These are phyloP conservation scores for Ascochyta lentis DNA, from an alignment of 2,329 filamentous ascomycete species.

Conservation along the genomic window DNA sequence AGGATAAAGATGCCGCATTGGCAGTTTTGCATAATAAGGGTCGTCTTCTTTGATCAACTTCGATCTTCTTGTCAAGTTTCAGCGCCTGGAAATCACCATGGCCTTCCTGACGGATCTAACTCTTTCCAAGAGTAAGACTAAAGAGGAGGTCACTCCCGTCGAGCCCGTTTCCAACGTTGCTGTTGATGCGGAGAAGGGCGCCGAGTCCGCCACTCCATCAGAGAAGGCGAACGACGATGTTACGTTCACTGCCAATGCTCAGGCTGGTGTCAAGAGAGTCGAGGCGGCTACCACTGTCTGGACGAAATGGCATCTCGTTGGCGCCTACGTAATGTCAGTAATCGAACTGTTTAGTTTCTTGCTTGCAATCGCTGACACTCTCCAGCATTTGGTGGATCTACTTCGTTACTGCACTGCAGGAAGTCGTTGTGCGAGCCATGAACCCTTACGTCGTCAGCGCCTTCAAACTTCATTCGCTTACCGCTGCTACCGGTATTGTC, in stretches of 20 bases:
- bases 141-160: constrained; percentile 13
- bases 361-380: neutral
- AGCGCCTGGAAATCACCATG: constrained; percentile 10
- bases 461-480: constrained; percentile 39
- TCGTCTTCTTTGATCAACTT: neutral
- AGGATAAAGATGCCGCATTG: neutral
- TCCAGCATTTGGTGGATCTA: constrained; percentile 55
- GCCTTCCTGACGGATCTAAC: constrained; percentile 11
- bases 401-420: constrained; percentile 56
- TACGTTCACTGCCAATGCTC: constrained; percentile 28
- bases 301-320: constrained; percentile 44
- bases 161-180: neutral
- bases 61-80: constrained; percentile 5
- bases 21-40: neutral
- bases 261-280: constrained; percentile 46
- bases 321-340: constrained; percentile 45
- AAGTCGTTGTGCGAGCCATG: constrained; percentile 50
- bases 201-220: neutral
- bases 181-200: constrained; percentile 8
- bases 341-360: rapidly evolving
- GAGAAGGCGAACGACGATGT: constrained; percentile 19
- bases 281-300: constrained; percentile 49
- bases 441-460: constrained; percentile 47
- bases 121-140: constrained; percentile 18
- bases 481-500: constrained; percentile 43